Evolutionary conservation across 2,329 filamentous ascomycete genomes (phyloP), one percentile per base, ranked within the genome.

Genomic region (Pseudocercospora crystallina): DNA sequence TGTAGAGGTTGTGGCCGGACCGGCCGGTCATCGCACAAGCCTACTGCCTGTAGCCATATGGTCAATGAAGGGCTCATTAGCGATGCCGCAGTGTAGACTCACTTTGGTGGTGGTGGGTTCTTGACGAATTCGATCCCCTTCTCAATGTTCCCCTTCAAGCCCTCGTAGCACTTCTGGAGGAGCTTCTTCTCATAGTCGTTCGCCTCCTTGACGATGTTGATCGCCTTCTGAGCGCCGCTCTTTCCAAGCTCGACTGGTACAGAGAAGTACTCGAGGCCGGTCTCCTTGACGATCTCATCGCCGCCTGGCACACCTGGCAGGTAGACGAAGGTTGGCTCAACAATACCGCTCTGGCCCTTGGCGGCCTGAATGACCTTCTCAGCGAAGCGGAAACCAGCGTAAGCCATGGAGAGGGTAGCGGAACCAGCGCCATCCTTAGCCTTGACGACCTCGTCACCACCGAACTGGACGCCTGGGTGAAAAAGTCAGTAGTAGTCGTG

Each of bases 301-400:
- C 94, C 94, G 56, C 92, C 94, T 47, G 87, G 76, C 43, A 99
- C 82, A 73, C 92, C 92, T 43, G 89, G 86, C 32, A 97, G 87
- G 80, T 96, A 96, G 76, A 99, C 86, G 74, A 87, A 99, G 72
- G 90, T 94, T 65, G 92, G 90, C 81, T 96, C 92, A 57, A 96
- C 80, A 63, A 99, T 87, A 60, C 89, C 90, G 77, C 90, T 90
- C 81, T 95, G 87, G 61, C 94, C 94, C 75, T 88, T 88, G 67
- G 79, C 73, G 63, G 91, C 94, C 78, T 87, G 90, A 69, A 99
- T 84, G 53, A 99, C 80, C 77, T 91, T 90, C 80, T 97, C 90
- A 65, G 94, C 89, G 69, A 97, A 97, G 66, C 90, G 87, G 84
- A 85, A 97, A 62, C 94, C 94, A 62, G 94, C 94, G 71, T 90